Percentiles rank a stretch among this genome's conserved stretches.
Evolutionary conservation across 495 filamentous ascomycete genomes (phyloP).

Genomic region (Hypomontagnella monticulosa): DNA sequence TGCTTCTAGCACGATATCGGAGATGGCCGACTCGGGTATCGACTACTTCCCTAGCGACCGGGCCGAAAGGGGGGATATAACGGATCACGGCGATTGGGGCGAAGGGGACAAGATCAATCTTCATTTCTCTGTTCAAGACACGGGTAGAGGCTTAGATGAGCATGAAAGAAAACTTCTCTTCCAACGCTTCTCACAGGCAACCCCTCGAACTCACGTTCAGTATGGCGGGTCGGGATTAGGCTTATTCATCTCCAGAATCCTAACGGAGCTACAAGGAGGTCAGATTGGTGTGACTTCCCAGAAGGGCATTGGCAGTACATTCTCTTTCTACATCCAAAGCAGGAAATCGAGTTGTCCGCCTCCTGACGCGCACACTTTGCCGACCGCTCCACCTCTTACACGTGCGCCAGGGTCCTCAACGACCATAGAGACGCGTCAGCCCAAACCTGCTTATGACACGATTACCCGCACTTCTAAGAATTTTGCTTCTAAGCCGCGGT

Average conservation of each 20-base stretch:
- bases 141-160: slow-evolving; percentile 77
- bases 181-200: slow-evolving; percentile 81
- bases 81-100: slow-evolving; percentile 71
- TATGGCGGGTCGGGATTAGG: slow-evolving; percentile 88
- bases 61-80: slow-evolving; percentile 58
- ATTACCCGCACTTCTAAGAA: slow-evolving; percentile 12
- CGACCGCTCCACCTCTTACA: slow-evolving; percentile 41
- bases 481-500: slow-evolving; percentile 33
- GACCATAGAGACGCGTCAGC: slow-evolving; percentile 38
- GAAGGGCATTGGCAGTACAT: slow-evolving; percentile 78
- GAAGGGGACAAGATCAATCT: slow-evolving; percentile 73
- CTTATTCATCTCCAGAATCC: slow-evolving; percentile 79
- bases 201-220: slow-evolving; percentile 77
- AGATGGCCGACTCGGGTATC: slow-evolving; percentile 50
- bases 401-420: slow-evolving; percentile 44
- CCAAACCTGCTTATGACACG: slow-evolving; percentile 21
- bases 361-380: slow-evolving; percentile 29
- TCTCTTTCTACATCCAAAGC: slow-evolving; percentile 77
- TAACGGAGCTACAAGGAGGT: slow-evolving; percentile 84
- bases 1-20: slow-evolving; percentile 66
- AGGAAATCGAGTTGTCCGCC: slow-evolving; percentile 42
- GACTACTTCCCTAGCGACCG: slow-evolving; percentile 66
- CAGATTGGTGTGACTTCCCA: slow-evolving; percentile 82
- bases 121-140: slow-evolving; percentile 80
- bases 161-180: slow-evolving; percentile 80